Conservation (phyloP, 306 rosid species). For the Begonia fuchsioides region DNA sequence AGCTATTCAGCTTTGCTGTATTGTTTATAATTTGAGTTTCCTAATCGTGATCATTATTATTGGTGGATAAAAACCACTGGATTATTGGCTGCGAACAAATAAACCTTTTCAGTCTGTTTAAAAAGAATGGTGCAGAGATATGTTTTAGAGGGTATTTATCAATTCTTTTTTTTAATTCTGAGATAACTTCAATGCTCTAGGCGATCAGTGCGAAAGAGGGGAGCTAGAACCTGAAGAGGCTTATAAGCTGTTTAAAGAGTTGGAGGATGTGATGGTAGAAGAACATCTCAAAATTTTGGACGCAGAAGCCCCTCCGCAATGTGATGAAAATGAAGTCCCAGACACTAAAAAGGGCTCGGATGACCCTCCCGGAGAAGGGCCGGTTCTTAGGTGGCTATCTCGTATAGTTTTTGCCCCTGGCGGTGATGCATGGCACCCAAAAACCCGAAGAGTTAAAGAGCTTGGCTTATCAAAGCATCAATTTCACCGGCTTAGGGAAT, state of each 20-base stretch:
- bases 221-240: conserved; percentile 91
- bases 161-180: too few species aligned
- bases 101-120: too few species aligned
- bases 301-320: conserved; percentile 33
- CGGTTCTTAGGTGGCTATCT: conserved; percentile 79
- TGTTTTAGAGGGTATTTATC: too few species aligned
- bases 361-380: conserved; percentile 91
- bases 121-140: too few species aligned
- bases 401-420: conserved; percentile 90
- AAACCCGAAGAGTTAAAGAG: conserved; percentile 87
- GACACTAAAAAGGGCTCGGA: conserved; percentile 53
- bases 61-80: too few species aligned
- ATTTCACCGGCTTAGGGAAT: conserved; percentile 62
- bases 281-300: conserved; percentile 43
- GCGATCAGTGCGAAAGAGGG: conserved; percentile 90
- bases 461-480: conserved; percentile 83
- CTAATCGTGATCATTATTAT: too few species aligned
- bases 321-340: conserved; percentile 27
- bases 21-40: too few species aligned
- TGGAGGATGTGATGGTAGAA: conserved; percentile 58
- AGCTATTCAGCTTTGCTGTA: too few species aligned
- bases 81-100: too few species aligned
- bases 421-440: conserved; percentile 96
- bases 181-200: conserved; percentile 39
- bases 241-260: conserved; percentile 58